A percentile compares a stretch with the other conserved stretches of the same genome.
Conservation (phyloP, 352 stramenopile species). For the Pythium dissimile region DNA sequence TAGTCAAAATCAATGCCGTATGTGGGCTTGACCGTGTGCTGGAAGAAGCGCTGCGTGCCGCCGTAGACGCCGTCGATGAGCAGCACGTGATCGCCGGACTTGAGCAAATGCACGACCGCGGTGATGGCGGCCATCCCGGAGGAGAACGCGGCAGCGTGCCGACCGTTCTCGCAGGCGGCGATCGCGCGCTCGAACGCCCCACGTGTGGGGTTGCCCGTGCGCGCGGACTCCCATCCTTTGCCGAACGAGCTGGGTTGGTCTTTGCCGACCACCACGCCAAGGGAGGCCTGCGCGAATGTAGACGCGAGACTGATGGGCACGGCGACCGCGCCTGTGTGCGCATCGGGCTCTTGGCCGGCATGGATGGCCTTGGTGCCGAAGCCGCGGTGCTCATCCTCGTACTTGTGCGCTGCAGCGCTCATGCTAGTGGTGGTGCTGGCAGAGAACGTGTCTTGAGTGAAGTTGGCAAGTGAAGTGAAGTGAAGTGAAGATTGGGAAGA, state of each 20-base stretch:
- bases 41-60: slow-evolving; percentile 93
- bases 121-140: slow-evolving; percentile 90
- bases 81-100: slow-evolving; percentile 92
- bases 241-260: slow-evolving; percentile 88
- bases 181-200: slow-evolving; percentile 93
- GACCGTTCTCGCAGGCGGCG: slow-evolving; percentile 89
- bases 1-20: slow-evolving; percentile 94
- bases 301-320: slow-evolving; percentile 91
- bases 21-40: slow-evolving; percentile 86
- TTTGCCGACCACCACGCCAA: slow-evolving; percentile 69
- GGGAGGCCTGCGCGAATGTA: slow-evolving; percentile 86
- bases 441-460: too few relatives aligned
- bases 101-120: slow-evolving; percentile 85
- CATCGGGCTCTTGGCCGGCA: slow-evolving; percentile 72
- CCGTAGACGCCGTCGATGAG: slow-evolving; percentile 96
- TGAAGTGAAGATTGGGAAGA: too few relatives aligned
- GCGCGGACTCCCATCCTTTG: slow-evolving; percentile 95
- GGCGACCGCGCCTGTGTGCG: slow-evolving; percentile 74
- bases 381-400: slow-evolving; percentile 74
- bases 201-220: slow-evolving; percentile 95
- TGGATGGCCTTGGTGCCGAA: slow-evolving; percentile 86
- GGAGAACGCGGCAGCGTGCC: slow-evolving; percentile 85
- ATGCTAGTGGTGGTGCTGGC: too few relatives aligned
- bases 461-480: too few relatives aligned
- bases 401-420: slow-evolving; percentile 51